A percentile compares a stretch with the other conserved stretches of the same genome.
phyloP scores from a whole-genome alignment of 1,284 basidiomycete genomes.

The Crucibulum cyathiforme region DNA sequence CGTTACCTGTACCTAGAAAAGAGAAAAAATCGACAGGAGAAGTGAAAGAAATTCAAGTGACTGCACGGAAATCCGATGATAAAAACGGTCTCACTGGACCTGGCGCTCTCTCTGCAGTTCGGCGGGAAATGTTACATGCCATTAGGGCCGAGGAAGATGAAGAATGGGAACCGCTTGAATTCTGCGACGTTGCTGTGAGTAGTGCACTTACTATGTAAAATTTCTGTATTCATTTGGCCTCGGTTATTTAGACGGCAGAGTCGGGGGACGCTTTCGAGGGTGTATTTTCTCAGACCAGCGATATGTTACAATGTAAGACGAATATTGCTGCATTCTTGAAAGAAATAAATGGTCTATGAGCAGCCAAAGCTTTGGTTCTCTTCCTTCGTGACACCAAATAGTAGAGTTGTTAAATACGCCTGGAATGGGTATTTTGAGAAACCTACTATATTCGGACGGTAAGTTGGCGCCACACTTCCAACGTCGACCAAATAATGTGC shows the following conservation, averaged over 20 bases:
- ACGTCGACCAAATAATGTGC: no score
- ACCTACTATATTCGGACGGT: no score
- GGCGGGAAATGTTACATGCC: constrained; percentile 75
- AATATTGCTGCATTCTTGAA: constrained; percentile 67
- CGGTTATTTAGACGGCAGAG: constrained; percentile 53
- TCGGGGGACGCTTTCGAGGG: constrained; percentile 62
- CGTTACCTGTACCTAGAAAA: constrained; percentile 54
- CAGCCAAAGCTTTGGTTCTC: constrained; percentile 5
- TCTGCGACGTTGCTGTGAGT: constrained; percentile 67
- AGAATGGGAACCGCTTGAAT: constrained; percentile 69
- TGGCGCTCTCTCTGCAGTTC: constrained; percentile 64
- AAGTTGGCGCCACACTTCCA: no score
- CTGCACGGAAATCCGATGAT: constrained; percentile 73
- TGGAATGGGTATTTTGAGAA: no score
- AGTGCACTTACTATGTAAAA: constrained; percentile 4
- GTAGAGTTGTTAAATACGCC: neutral
- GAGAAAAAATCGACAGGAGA: constrained; percentile 63
- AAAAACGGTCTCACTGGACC: constrained; percentile 52
- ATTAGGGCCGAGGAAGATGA: constrained; percentile 79
- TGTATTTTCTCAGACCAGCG: constrained; percentile 64
- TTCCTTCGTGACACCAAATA: neutral
- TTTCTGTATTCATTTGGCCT: constrained; percentile 13
- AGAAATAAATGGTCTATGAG: constrained; percentile 62
- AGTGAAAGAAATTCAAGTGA: constrained; percentile 76
- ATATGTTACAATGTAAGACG: constrained; percentile 62